Evolutionary conservation across 306 rosid species (phyloP).

Genomic region (Castanea sativa): DNA sequence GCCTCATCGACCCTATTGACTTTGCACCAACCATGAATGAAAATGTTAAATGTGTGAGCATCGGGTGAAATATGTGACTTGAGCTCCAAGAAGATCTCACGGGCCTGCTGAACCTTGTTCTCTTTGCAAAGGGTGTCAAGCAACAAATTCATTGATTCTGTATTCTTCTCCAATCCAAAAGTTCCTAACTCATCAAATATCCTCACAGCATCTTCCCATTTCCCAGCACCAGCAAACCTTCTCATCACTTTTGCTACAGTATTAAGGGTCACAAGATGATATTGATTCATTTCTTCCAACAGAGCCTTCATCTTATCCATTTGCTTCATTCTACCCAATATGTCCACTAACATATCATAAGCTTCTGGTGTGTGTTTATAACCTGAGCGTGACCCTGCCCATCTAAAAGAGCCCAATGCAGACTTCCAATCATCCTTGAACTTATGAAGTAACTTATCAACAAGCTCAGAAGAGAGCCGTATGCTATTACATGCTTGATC

Average conservation of each 20-base stretch:
- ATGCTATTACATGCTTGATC: slow-evolving; percentile 47
- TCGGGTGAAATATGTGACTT: slow-evolving; percentile 64
- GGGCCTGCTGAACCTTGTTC: slow-evolving; percentile 65
- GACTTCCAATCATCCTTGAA: slow-evolving; percentile 88
- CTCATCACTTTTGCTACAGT: slow-evolving; percentile 75
- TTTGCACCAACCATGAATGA: slow-evolving; percentile 94
- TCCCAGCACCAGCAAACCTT: slow-evolving; percentile 74
- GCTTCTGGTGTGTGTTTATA: slow-evolving; percentile 47
- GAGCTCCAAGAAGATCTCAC: slow-evolving; percentile 55
- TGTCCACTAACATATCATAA: slow-evolving; percentile 64
- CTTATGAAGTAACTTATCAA: slow-evolving; percentile 46
- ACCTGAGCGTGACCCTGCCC: slow-evolving; percentile 55
- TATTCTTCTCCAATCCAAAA: slow-evolving; percentile 72
- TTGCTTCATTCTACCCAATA: slow-evolving; percentile 74
- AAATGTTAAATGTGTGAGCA: slow-evolving; percentile 74
- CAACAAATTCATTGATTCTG: slow-evolving; percentile 76
- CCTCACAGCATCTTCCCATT: slow-evolving; percentile 72
- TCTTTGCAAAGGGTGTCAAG: slow-evolving; percentile 88
- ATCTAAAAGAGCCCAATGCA: slow-evolving; percentile 75
- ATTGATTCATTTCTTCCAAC: slow-evolving; percentile 52
- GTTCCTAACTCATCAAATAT: slow-evolving; percentile 62
- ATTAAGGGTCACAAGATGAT: slow-evolving; percentile 33
- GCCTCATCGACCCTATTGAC: slow-evolving; percentile 73
- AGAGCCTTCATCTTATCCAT: slow-evolving; percentile 54
- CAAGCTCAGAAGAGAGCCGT: slow-evolving; percentile 39